Evolutionary conservation across 345 rosid genomes (phyloP), one percentile per base, ranked within the genome.

Genomic region (Aquilaria yunnanensis): DNA sequence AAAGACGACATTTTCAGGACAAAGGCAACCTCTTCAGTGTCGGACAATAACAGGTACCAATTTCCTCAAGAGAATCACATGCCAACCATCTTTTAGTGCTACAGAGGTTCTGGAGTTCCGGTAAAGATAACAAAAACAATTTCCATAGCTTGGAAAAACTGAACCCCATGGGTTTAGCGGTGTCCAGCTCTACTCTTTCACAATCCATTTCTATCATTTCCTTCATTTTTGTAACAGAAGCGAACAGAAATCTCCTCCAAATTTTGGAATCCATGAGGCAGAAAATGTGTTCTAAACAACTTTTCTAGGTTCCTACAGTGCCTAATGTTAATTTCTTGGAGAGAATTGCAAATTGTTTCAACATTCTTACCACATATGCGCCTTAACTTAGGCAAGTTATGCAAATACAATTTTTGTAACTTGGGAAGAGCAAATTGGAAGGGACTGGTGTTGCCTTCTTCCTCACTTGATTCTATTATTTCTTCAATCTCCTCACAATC

Each of bases 11-110:
- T 23, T 23, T 23, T 23, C 23, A 23, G 23, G 23, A 23, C 1
- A 64, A 4, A 23, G 72, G 72, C 10, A 73, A 47, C 23, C 52
- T 47, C 54, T 69, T 56, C 13, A 75, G 61, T 56, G 56, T 48
- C 1, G 52, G 59, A 66, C 79, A 74, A 2, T 51, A 0, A 1
- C 0, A 0, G 30, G 62, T 57, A 0, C 3, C 0, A 32, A 78
- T 45, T 3, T 14, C 1, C 9, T 64, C 30, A 9, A 37, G 7
- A 9, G 43, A 5, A 3, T 37, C 8, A 9, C 43, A 37, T 37
- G 43, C 43, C 8, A 37, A 37, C 8, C 10, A 49, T 49, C 12
- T n/a, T 11, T 11, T 49, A 11, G 52, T n/a, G 16, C 52, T n/a
- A 11, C 52, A 49, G 13, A 49, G 3, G 16, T n/a, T 49, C 8